These are phyloP conservation scores for Cercophora samala DNA, from an alignment of 495 filamentous ascomycete species.

Conservation along the genomic window DNA sequence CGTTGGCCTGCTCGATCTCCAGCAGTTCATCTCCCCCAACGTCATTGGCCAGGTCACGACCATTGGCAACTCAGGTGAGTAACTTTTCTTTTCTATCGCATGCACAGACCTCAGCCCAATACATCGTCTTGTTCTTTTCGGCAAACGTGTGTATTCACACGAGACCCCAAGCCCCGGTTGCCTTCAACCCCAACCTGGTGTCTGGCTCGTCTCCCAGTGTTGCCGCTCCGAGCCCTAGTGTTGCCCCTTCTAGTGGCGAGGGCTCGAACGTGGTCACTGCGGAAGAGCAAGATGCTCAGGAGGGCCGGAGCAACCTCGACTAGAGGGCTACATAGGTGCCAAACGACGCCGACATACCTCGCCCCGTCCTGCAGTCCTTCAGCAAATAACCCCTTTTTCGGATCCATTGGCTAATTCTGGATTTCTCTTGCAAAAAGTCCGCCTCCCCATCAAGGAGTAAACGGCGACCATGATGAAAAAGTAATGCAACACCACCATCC, in stretches of 20 bases:
- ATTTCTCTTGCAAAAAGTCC: constrained; percentile 20
- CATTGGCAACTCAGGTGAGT: constrained; percentile 34
- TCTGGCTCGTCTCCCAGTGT: constrained; percentile 6
- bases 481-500: neutral
- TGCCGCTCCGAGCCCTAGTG: constrained; percentile 8
- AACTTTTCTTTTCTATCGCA: constrained; percentile 13
- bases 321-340: constrained; percentile 10
- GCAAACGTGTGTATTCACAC: constrained; percentile 22
- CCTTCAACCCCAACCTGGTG: constrained; percentile 13
- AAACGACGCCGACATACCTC: constrained; percentile 3
- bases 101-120: neutral
- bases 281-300: constrained; percentile 31
- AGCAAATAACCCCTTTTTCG: neutral
- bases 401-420: constrained; percentile 23
- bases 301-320: constrained; percentile 27
- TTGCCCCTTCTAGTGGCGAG: neutral
- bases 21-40: constrained; percentile 36
- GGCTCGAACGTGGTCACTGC: constrained; percentile 27
- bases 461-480: neutral
- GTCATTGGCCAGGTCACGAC: constrained; percentile 39
- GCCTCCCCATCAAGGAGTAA: constrained; percentile 30
- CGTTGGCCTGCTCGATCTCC: constrained; percentile 38
- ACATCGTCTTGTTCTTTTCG: constrained; percentile 8
- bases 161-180: constrained; percentile 18
- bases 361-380: neutral